Conservation (phyloP, 768 basidiomycete species). For the Daedaleopsis sinensis region DNA sequence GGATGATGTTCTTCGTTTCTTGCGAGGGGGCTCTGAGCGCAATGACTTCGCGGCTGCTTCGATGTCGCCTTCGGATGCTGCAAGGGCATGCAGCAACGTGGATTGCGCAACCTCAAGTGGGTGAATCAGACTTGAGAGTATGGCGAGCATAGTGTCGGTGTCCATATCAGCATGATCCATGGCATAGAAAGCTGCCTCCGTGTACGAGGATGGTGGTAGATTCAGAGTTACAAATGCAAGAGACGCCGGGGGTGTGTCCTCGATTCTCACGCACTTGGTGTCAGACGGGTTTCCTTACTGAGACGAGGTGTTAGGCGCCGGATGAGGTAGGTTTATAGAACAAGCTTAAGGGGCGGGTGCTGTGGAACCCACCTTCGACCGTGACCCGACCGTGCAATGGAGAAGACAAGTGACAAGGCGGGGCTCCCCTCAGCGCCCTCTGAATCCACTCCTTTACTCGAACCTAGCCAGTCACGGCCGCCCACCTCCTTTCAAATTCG, state of each 20-base stretch:
- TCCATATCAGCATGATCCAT: constrained; percentile 36
- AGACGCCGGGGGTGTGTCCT: no score
- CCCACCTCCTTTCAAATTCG: background rate
- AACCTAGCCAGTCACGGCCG: no score
- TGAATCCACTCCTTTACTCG: no score
- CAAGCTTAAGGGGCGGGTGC: no score
- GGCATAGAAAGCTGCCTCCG: no score
- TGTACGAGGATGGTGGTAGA: background rate
- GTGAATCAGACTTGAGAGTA: constrained; percentile 63
- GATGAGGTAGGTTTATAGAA: no score
- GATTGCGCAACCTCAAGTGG: constrained; percentile 38
- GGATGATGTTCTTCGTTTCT: constrained; percentile 50
- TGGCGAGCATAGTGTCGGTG: constrained; percentile 69
- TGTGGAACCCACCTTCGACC: no score
- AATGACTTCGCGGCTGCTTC: constrained; percentile 50
- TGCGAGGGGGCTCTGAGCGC: constrained; percentile 30
- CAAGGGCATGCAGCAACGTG: constrained; percentile 59
- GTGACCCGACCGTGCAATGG: background rate
- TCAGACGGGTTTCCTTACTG: no score
- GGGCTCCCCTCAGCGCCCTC: background rate
- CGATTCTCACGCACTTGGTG: no score
- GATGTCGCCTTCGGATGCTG: constrained; percentile 58
- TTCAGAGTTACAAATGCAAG: background rate
- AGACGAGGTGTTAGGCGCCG: no score
- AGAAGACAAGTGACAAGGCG: background rate